Base-by-base conservation (phyloP, 2,329 filamentous ascomycete genomes). In the Penicillium sp. region DNA sequence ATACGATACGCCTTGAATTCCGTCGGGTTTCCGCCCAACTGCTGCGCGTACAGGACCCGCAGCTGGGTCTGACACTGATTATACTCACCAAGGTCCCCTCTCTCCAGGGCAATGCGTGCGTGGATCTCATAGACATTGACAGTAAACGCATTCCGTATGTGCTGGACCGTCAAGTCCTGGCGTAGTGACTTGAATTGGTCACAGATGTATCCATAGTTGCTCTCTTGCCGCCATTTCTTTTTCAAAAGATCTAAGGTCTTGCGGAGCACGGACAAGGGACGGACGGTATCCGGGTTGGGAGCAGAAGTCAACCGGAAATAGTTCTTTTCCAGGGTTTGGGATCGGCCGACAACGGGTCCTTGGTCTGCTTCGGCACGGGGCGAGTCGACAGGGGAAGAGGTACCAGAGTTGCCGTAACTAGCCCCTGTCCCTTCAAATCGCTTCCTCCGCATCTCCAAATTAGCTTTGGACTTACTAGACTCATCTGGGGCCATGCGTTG, bases 41-140 rank as follows among this genome's bases (percentile, higher is more conserved):
- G 86, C 72, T 87, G 80, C 67, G 81, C 80, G 71, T 98, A 97
- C 60, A 98, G 75, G 53, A 86, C 88, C 69, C 88, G 87, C 64
- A 98, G 77, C 74, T 98, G 93, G 60, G 93, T 97, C 76, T 98
- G 93, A 71, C 93, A 98, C 79, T 98, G 93, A 76, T 98, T 98
- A 93, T 98, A 98, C 93, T 98, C 93, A 98, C 93, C 91, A 75
- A 97, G 81, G 76, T 98, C 93, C 72, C 87, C 89, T 79, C 94
- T 96, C 71, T 98, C 91, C 69, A 98, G 77, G 54, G 93, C 93
- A 71, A 98, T 97, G 46, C 93, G 84, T 50, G 91, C 93, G 71
- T 98, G 93, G 47, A 91, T 94, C 72, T 98, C 93, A 70, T 98
- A 98, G 33, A 96, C 93, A 48, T 80, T 85, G 50, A 97, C 90